Base-by-base conservation (phyloP, 306 rosid species). In the Ormosia emarginata region DNA sequence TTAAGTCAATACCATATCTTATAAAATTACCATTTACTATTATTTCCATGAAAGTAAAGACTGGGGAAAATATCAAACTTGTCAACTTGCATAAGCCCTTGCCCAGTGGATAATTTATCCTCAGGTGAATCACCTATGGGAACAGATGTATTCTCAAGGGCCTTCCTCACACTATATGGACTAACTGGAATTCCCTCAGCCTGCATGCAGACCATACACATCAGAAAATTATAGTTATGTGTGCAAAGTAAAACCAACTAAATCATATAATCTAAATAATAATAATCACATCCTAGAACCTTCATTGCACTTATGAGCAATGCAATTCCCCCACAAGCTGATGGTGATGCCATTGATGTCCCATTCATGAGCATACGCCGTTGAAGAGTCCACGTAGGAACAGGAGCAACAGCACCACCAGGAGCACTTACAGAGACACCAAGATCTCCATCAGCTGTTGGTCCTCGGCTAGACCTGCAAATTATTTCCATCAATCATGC, bases 21-120 rank as follows among this genome's bases (percentile, higher is more conserved):
- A 85, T 18, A 67, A 73, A 75, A 41, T 55, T 68, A 77, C 68
- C 29, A 80, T 80, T 71, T 78, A 79, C 41, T 34, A 44, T 5
- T 77, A 29, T 49, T 65, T 79, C 49, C 67, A 40, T 40, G 50
- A 66, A 82, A 80, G 41, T 13, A 73, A 81, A 71, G 85, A 58
- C 70, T 62, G 79, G 84, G 79, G 71, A 79, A 63, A 79, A 86
- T 74, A 71, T 71, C 85, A 74, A 55, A 95, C 99, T 88, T 95
- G 91, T 95, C 98, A 90, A 95, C 91, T 93, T 89, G 99, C 93
- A 95, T 92, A 82, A 95, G 99, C 87, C 99, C 99, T 67, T 90
- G 92, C 74, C 99, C 99, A 86, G 92, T 85, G 64, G 99, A 81
- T 81, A 95, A 86, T 75, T 93, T 95, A 85, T 95, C 96, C 85